These are phyloP conservation scores for Scedosporium apiospermum DNA, from an alignment of 2,329 filamentous ascomycete genomes.

Conservation along the genomic window DNA sequence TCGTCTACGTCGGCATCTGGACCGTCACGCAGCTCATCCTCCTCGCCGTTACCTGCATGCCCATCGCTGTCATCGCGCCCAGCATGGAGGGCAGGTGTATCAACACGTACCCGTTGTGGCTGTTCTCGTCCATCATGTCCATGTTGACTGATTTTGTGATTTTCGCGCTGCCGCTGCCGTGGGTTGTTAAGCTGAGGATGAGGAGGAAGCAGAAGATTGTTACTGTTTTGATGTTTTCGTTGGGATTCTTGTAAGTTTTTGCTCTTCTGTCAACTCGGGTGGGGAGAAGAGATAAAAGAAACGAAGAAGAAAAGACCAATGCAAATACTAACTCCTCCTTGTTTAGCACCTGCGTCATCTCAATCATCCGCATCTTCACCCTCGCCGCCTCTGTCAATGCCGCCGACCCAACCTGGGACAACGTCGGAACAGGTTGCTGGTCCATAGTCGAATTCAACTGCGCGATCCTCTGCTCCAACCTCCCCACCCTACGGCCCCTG, in stretches of 20 bases:
- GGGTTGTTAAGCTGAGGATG: slow-evolving; percentile 16
- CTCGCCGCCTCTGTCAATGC: slow-evolving; percentile 15
- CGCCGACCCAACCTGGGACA: slow-evolving; percentile 20
- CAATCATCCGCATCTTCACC: slow-evolving; percentile 19
- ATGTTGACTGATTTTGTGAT: slow-evolving; percentile 18
- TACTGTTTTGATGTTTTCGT: slow-evolving; percentile 16
- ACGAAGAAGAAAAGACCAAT: no score
- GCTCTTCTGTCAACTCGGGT: background rate
- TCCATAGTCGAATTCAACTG: slow-evolving; percentile 20
- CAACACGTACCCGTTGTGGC: slow-evolving; percentile 19
- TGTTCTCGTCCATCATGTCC: slow-evolving; percentile 18
- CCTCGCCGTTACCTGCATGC: slow-evolving; percentile 18
- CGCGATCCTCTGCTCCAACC: slow-evolving; percentile 18
- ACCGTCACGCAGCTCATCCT: slow-evolving; percentile 14
- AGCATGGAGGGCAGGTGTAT: slow-evolving; percentile 16
- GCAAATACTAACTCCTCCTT: background rate
- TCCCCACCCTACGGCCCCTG: slow-evolving; percentile 20
- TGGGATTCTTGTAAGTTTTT: slow-evolving; percentile 19
- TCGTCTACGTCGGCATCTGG: slow-evolving; percentile 17
- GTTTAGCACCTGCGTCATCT: slow-evolving; percentile 20
- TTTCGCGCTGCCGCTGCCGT: slow-evolving; percentile 18
- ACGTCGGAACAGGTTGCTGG: slow-evolving; percentile 20
- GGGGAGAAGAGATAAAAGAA: background rate
- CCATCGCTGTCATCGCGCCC: slow-evolving; percentile 16
- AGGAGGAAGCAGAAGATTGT: slow-evolving; percentile 15